These are phyloP conservation scores for Arachis stenosperma DNA, from an alignment of 306 rosid species.

Conservation along the genomic window DNA sequence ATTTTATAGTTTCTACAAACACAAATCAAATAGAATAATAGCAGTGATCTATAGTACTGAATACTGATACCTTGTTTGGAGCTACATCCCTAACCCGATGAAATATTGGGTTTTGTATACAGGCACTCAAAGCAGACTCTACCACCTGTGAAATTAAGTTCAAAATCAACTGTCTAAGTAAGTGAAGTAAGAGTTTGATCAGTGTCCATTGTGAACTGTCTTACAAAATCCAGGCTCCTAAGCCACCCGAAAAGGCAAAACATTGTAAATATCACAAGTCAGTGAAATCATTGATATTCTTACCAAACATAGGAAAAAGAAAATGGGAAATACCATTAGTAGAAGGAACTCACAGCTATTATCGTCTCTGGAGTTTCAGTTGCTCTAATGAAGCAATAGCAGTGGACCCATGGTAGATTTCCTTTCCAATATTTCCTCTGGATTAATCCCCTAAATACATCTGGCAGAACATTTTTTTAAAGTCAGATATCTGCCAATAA, in stretches of 20 bases:
- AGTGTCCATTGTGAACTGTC: slow-evolving; percentile 18
- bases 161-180: slow-evolving; percentile 22
- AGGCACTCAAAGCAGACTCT: slow-evolving; percentile 75
- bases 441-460: slow-evolving; percentile 71
- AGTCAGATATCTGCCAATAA: slow-evolving; percentile 31
- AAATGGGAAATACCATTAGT: slow-evolving; percentile 9
- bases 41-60: slow-evolving; percentile 8
- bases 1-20: not conserved
- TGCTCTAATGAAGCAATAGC: slow-evolving; percentile 91
- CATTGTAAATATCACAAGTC: not conserved
- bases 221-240: slow-evolving; percentile 11
- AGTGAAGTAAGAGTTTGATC: slow-evolving; percentile 2
- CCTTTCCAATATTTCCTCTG: slow-evolving; percentile 76
- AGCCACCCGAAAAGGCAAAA: slow-evolving; percentile 22
- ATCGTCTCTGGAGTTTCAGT: slow-evolving; percentile 70
- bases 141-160: slow-evolving; percentile 62
- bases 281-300: slow-evolving; percentile 6
- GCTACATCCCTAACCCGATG: slow-evolving; percentile 94
- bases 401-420: slow-evolving; percentile 84
- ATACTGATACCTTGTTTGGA: slow-evolving; percentile 80
- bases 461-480: slow-evolving; percentile 45
- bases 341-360: slow-evolving; percentile 63
- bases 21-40: slow-evolving; percentile 14
- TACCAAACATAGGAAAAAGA: not conserved
- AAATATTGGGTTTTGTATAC: slow-evolving; percentile 63